phyloP scores from a whole-genome alignment of 805 yeast species.

The Hagleromyces aurorensis region DNA sequence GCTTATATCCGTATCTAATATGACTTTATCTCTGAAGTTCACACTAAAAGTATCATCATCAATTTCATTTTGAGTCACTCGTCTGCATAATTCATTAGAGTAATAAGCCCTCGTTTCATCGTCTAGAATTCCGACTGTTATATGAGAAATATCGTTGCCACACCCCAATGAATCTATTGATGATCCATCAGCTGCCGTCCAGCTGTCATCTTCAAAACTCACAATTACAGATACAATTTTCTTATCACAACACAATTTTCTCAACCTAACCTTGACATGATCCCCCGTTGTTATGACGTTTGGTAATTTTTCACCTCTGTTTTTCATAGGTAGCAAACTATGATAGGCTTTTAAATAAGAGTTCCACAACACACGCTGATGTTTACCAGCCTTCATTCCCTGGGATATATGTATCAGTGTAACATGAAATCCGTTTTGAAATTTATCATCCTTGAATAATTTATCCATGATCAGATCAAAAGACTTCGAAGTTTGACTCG shows the following conservation, averaged over 20 bases:
- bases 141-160: conserved; percentile 48
- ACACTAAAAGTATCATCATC: conserved; percentile 6
- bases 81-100: conserved; percentile 38
- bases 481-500: conserved; percentile 2
- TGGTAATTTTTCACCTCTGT: conserved; percentile 8
- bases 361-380: conserved; percentile 25
- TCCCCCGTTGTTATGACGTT: conserved; percentile 16
- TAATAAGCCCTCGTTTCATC: conserved; percentile 41
- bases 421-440: conserved; percentile 56
- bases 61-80: conserved; percentile 5
- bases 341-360: conserved; percentile 19
- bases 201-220: conserved; percentile 15
- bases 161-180: conserved; percentile 19
- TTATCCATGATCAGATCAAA: conserved; percentile 18
- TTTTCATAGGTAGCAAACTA: conserved; percentile 5
- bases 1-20: conserved; percentile 14
- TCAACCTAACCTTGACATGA: conserved; percentile 36
- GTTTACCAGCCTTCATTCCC: conserved; percentile 25
- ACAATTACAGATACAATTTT: conserved; percentile 50
- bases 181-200: conserved; percentile 10
- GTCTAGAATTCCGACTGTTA: conserved; percentile 60
- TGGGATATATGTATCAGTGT: conserved; percentile 48
- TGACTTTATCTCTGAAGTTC: conserved; percentile 8
- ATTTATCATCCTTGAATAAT: conserved; percentile 29
- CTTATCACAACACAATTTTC: conserved; percentile 42